Conservation (phyloP, 306 rosid genomes). For the Cyamopsis tetragonoloba region DNA sequence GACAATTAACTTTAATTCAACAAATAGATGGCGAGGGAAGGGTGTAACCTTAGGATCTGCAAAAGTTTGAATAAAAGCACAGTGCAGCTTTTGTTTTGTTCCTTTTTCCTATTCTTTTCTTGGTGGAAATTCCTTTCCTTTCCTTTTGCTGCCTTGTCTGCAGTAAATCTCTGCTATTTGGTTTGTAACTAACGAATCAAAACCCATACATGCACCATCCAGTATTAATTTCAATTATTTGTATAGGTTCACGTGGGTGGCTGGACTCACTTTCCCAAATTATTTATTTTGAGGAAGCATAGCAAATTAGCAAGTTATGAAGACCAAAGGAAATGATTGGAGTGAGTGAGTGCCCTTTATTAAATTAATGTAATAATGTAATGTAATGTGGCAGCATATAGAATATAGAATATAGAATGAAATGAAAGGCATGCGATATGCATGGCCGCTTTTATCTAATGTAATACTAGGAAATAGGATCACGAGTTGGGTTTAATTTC, state of each 20-base stretch:
- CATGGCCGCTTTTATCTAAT: conserved; percentile 5
- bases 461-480: too few species aligned
- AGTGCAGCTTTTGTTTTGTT: too few species aligned
- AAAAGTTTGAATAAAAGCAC: too few species aligned
- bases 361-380: too few species aligned
- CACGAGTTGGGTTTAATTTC: too few species aligned
- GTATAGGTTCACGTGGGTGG: conserved; percentile 20
- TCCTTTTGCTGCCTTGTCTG: conserved; percentile 1
- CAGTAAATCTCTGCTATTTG: too few species aligned
- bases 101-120: background rate
- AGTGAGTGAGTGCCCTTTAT: conserved; percentile 14
- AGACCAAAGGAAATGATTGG: conserved; percentile 28
- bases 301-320: background rate
- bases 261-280: conserved; percentile 7
- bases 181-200: background rate
- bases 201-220: background rate
- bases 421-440: conserved; percentile 23
- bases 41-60: too few species aligned
- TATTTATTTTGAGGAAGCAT: conserved; percentile 7
- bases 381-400: background rate
- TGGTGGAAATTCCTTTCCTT: too few species aligned
- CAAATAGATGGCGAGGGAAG: too few species aligned
- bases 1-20: too few species aligned
- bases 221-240: background rate
- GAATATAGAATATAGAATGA: too few species aligned